Base-by-base conservation (phyloP, 345 rosid genomes). In the Triadica sebifera region DNA sequence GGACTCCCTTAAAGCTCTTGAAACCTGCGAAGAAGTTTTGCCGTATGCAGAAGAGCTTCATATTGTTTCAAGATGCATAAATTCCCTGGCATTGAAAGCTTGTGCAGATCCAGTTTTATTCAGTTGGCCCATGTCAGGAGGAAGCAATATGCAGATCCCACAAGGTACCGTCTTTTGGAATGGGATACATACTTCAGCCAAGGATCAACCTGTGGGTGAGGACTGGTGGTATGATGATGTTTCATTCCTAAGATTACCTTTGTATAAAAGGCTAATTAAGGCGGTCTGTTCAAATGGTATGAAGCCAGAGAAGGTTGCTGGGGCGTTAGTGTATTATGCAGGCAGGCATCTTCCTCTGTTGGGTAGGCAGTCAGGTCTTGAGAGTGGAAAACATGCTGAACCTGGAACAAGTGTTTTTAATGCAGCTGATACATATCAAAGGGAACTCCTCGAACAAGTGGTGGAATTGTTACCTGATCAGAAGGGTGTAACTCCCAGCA, bases 141-240 rank as follows among this genome's bases (percentile, higher is more conserved):
- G 22, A 12, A 50, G 70, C 11, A 78, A 79, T 10, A 41, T 12
- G 61, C 65, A 79, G 73, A 77, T 76, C 69, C 77, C 84, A 22
- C 81, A 86, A 67, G 85, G 70, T 64, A 79, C 80, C 15, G 74
- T 81, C 8, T 75, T 77, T 16, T 94, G 97, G 98, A 91, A 94
- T 65, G 98, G 97, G 22, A 89, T 92, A 80, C 49, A 86, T 19
- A 34, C 82, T 57, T 61, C 81, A 24, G 75, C 81, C 6, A 84
- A 80, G 78, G 53, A 83, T 38, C 82, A 68, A 12, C 38, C 82
- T 5, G 51, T 80, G 19, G 84, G 81, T 2, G 87, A 87, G 34
- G 92, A 91, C 82, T 92, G 97, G 98, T 94, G 98, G 98, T 88
- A 85, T 29, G 90, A 87, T 53, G 98, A 92, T 72, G 91, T 79